Evolutionary conservation across 257 asterid genomes (phyloP), one percentile per base, ranked within the genome.

Genomic region (Striga asiatica): DNA sequence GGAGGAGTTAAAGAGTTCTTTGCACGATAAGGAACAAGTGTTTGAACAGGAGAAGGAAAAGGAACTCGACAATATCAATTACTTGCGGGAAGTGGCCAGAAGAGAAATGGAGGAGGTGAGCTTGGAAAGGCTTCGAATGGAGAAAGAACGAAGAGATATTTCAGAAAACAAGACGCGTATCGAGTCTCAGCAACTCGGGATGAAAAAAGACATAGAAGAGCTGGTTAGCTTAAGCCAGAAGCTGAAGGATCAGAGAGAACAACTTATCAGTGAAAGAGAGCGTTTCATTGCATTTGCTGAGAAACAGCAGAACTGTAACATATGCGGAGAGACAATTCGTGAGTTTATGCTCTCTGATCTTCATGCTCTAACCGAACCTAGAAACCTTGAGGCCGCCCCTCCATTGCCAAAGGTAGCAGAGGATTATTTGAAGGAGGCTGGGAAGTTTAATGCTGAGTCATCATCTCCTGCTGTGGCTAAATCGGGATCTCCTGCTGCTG

Each of bases 71-170:
- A 78, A 79, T 22, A 74, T 92, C 35, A 88, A 76, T 49, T 50
- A 71, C 77, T 67, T 79, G 75, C 78, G 81, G 77, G 97, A 84
- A 66, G 82, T 81, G 21, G 84, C 86, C 50, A 66, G 61, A 63
- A 76, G 95, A 72, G 95, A 88, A 71, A 84, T 77, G 93, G 91
- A 84, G 60, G 97, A 92, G 73, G 71, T 84, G 93, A 81, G 77
- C 72, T 54, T 76, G 63, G 88, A 81, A 74, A 76, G 84, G 52
- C 60, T 49, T 56, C 51, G 64, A 51, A 47, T 79, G 11, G 91
- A 81, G 68, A 92, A 79, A 69, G 99, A 88, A 64, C 79, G 76
- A 60, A 64, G 64, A 58, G 97, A 88, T 58, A 68, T 79, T 54
- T 78, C 63, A 27, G 66, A 76, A 58, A 84, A 82, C 66, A 88